Evolutionary conservation across 148 eudicot species (phyloP).

Genomic region (Cornus controversa): DNA sequence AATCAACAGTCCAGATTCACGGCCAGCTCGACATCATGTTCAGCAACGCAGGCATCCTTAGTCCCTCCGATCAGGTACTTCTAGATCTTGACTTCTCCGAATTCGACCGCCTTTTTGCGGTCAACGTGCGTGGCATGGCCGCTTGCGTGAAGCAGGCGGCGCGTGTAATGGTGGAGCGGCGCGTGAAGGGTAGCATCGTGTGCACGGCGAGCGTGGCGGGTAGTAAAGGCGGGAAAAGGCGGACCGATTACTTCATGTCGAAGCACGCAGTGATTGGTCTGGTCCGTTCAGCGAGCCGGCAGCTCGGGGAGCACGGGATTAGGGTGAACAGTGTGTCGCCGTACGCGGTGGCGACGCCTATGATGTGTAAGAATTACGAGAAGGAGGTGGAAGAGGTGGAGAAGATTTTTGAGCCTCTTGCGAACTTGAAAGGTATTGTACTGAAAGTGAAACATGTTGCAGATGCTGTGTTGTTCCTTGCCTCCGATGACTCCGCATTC

Average conservation of each 20-base stretch:
- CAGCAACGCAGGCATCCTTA: constrained; percentile 24
- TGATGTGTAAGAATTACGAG: background rate
- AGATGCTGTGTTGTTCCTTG: constrained; percentile 26
- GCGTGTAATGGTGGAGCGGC: constrained; percentile 25
- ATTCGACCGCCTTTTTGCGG: constrained; percentile 6
- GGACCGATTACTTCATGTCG: constrained; percentile 23
- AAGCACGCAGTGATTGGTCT: constrained; percentile 40
- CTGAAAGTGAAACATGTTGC: constrained; percentile 19
- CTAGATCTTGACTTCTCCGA: constrained; percentile 25
- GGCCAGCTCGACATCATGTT: constrained; percentile 33
- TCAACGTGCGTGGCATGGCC: constrained; percentile 18
- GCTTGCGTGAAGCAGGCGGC: constrained; percentile 25
- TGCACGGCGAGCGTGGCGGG: constrained; percentile 27
- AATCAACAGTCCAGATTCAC: constrained; percentile 19
- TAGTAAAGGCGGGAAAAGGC: background rate
- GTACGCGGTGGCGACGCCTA: constrained; percentile 20
- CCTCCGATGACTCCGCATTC: constrained; percentile 24
- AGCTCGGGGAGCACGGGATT: constrained; percentile 30
- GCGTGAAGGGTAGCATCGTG: constrained; percentile 25
- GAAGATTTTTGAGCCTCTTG: background rate
- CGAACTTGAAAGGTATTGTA: constrained; percentile 11
- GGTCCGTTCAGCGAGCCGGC: constrained; percentile 18
- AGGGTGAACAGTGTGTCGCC: constrained; percentile 41
- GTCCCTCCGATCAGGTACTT: constrained; percentile 6
- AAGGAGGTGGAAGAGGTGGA: constrained; percentile 1